Evolutionary conservation across 2,329 filamentous ascomycete genomes (phyloP), one percentile per base, ranked within the genome.

Genomic region (Drechmeria coniospora): DNA sequence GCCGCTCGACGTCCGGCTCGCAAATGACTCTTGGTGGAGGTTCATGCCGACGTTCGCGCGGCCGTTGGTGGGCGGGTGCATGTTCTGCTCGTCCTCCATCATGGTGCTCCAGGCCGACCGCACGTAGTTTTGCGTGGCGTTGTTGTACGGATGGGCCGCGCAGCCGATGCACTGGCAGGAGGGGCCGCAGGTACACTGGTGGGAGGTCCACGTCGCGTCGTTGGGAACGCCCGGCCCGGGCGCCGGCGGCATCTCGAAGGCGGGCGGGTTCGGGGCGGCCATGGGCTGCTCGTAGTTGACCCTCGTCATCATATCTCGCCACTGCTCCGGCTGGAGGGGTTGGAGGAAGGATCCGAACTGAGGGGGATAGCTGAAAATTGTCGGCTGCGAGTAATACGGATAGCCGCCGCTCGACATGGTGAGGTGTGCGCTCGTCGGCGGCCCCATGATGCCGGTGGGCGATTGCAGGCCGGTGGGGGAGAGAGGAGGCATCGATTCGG

Each of bases 131-230:
- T 58, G 63, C 27, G 68, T 79, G 14, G 72, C 67, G 6, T 68
- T 59, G 38, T 79, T 79, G 42, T 73, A 76, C 9, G 75, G 72
- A 44, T 79, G 74, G 3, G 68, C 68, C 5, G 71, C 61, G 43
- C 76, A 81, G 8, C 74, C 75, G 20, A 79, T 55, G 42, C 76
- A 81, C 37, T 73, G 63, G 37, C 76, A 81, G 16, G 56, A 56
- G 29, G 74, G 67, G 13, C 76, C 76, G 42, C 76, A 81, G 26
- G 59, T 57, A 40, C 76, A 81, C 29, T 49, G 54, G 25, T 54
- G 54, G 29, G 45, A 53, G 13, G 48, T 57, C 37, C 48, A 53
- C 3, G 39, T 32, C 4, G 39, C 32, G n/a, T 28, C 29, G n/a
- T 38, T 39, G 14, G 27, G 19, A 17, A 32, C 28, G 18, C 27